These are phyloP conservation scores for Lecanicillium sp. DNA, from an alignment of 2,329 filamentous ascomycete species.

Conservation along the genomic window DNA sequence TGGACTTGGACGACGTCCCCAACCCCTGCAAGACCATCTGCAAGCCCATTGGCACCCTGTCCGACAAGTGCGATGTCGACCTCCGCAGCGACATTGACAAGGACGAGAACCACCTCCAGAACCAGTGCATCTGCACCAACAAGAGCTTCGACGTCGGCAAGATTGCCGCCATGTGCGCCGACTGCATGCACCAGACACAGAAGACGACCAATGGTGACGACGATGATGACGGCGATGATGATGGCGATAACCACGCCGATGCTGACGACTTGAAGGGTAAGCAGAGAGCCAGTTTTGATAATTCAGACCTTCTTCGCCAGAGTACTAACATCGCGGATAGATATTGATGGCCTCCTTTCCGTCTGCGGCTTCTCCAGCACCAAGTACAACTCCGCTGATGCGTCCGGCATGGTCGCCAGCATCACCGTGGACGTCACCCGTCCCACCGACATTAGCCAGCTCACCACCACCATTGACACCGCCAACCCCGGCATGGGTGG, in stretches of 20 bases:
- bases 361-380: constrained; percentile 6
- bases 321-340: neutral
- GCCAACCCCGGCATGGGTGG: neutral
- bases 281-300: no score
- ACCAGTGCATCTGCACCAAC: constrained; percentile 34
- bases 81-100: constrained; percentile 21
- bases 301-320: no score
- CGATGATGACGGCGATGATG: constrained; percentile 12
- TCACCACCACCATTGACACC: constrained; percentile 26
- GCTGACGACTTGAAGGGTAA: constrained; percentile 1
- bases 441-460: constrained; percentile 23
- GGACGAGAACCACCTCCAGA: constrained; percentile 26
- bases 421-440: constrained; percentile 22
- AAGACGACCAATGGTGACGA: constrained; percentile 8
- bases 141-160: constrained; percentile 28
- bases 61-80: constrained; percentile 26
- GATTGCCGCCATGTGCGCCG: constrained; percentile 27
- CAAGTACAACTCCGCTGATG: constrained; percentile 3
- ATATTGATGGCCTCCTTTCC: constrained; percentile 4
- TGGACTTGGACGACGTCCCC: constrained; percentile 27
- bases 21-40: constrained; percentile 26
- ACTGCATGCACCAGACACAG: constrained; percentile 27
- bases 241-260: constrained; percentile 2
- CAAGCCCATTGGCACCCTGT: constrained; percentile 26
- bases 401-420: constrained; percentile 17